Evolutionary conservation across 2,329 filamentous ascomycete species (phyloP).

Genomic region (Fusarium dlaminii): DNA sequence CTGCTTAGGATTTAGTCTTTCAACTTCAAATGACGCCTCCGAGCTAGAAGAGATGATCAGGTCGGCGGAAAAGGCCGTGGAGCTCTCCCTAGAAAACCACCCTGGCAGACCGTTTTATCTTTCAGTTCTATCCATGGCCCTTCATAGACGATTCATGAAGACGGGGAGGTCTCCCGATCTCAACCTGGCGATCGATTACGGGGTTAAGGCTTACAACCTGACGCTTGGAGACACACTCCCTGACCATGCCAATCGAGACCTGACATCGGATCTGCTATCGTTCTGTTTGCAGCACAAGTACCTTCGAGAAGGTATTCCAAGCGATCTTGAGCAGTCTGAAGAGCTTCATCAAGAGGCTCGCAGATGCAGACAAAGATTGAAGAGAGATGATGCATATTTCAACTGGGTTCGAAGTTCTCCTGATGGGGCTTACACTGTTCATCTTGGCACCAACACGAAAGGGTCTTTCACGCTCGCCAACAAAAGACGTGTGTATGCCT

Average conservation of each 20-base stretch:
- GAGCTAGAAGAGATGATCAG: background rate
- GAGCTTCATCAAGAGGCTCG: background rate
- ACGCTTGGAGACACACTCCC: background rate
- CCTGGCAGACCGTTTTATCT: background rate
- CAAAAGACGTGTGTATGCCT: background rate
- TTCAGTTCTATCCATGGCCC: accelerated
- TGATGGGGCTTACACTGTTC: background rate
- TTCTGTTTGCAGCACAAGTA: background rate
- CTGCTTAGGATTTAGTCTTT: accelerated
- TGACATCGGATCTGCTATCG: accelerated
- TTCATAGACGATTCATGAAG: background rate
- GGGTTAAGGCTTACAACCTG: background rate
- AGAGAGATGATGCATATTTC: background rate
- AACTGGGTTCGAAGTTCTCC: accelerated
- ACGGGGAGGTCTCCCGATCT: accelerated
- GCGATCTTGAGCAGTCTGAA: background rate
- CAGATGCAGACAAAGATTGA: accelerated
- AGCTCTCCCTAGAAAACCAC: accelerated
- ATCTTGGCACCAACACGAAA: background rate
- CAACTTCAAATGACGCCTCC: accelerated
- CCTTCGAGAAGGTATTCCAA: accelerated
- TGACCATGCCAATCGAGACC: background rate
- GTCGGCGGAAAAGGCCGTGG: accelerated
- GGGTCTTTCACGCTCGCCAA: accelerated
- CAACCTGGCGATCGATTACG: background rate